A percentile compares a stretch with the other conserved stretches of the same genome.
These are phyloP conservation scores for Sordariomycetes sp. DNA, from an alignment of 2,329 filamentous ascomycete genomes.

Conservation along the genomic window DNA sequence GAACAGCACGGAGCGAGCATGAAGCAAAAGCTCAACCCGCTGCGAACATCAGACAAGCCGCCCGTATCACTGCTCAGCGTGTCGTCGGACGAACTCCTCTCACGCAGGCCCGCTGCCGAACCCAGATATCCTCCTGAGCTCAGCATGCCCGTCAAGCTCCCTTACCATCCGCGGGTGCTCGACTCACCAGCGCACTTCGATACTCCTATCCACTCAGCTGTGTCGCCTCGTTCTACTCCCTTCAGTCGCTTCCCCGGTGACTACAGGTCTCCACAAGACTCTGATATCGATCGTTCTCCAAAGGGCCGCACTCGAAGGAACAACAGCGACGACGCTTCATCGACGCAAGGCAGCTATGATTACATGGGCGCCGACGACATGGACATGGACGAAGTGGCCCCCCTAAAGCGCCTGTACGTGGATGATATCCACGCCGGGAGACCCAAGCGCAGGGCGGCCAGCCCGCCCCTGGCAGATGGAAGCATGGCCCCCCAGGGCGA, in stretches of 20 bases:
- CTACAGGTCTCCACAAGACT: conserved; percentile 34
- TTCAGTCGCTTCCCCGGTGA: conserved; percentile 29
- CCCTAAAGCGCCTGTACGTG: conserved; percentile 39
- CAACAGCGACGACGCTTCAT: conserved; percentile 43
- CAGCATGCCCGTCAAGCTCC: conserved; percentile 35
- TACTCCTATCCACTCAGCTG: conserved; percentile 35
- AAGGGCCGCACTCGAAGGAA: conserved; percentile 34
- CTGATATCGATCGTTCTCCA: conserved; percentile 39
- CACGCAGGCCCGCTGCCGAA: conserved; percentile 26
- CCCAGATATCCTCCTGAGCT: conserved; percentile 28
- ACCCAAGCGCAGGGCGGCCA: conserved; percentile 47
- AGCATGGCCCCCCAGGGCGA: conserved; percentile 23
- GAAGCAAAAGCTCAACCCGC: conserved; percentile 46
- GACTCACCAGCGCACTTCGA: conserved; percentile 36
- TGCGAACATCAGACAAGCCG: conserved; percentile 34
- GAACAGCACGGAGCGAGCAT: conserved; percentile 40
- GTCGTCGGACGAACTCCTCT: conserved; percentile 27
- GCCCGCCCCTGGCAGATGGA: conserved; percentile 28
- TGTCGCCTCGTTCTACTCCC: conserved; percentile 34
- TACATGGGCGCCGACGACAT: conserved; percentile 28
- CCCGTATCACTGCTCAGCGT: conserved; percentile 31
- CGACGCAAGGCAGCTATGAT: conserved; percentile 34
- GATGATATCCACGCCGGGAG: conserved; percentile 34
- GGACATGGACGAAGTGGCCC: conserved; percentile 42
- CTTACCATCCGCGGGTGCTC: conserved; percentile 28